Evolutionary conservation across 2,329 filamentous ascomycete genomes (phyloP).

Genomic region (Arthrobotrys sinensis): DNA sequence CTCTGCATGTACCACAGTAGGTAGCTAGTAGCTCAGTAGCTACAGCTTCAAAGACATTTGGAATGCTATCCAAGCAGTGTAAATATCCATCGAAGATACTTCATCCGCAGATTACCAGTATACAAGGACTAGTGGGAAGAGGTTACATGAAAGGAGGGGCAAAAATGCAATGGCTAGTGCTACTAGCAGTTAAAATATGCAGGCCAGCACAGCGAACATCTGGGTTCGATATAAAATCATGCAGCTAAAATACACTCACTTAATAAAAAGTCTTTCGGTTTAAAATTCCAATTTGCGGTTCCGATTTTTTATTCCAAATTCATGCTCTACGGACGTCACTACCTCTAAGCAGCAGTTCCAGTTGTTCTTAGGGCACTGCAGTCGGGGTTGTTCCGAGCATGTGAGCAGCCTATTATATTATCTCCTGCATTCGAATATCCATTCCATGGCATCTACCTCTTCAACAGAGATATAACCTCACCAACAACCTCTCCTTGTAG

Average conservation of each 20-base stretch:
- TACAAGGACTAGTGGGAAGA: no score
- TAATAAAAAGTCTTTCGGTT: constrained; percentile 1
- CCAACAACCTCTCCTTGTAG: neutral
- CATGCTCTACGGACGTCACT: neutral
- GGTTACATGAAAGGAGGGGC: neutral
- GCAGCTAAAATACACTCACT: neutral
- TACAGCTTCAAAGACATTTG: no score
- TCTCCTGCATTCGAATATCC: no score
- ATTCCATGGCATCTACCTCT: no score
- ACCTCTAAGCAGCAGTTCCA: no score
- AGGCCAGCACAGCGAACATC: constrained; percentile 21
- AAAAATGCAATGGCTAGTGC: constrained; percentile 8
- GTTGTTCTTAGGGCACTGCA: no score
- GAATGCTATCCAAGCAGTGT: no score
- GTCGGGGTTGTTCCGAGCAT: constrained; percentile 3
- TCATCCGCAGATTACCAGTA: constrained; percentile 7
- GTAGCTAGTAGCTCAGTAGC: no score
- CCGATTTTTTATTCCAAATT: neutral
- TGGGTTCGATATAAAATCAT: constrained; percentile 22
- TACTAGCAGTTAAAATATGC: neutral
- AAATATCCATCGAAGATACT: neutral
- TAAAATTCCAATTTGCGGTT: constrained; percentile 12
- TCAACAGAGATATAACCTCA: neutral
- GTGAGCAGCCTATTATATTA: neutral
- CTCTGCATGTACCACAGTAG: no score